A percentile compares a stretch with the other conserved stretches of the same genome.
phyloP scores from a whole-genome alignment of 805 yeast genomes.

The Spathaspora girioi region DNA sequence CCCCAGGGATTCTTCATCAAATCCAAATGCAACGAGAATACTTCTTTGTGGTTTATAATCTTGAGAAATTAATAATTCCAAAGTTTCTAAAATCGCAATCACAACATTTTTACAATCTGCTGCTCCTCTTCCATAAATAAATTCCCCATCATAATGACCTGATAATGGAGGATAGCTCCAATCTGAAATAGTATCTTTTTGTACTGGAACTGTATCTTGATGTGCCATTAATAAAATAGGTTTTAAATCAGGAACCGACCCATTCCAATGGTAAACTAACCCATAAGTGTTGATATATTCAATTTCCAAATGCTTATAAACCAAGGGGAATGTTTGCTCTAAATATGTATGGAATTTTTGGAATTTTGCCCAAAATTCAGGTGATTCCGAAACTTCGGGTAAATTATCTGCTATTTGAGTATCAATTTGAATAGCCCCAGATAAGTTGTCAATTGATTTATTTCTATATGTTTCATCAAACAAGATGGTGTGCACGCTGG shows the following conservation, averaged over 20 bases:
- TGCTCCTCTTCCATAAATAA: constrained; percentile 75
- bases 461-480: constrained; percentile 21
- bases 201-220: constrained; percentile 79
- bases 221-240: constrained; percentile 73
- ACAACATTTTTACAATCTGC: constrained; percentile 72
- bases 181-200: constrained; percentile 46
- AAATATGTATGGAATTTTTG: constrained; percentile 50
- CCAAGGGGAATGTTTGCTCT: constrained; percentile 49
- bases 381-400: constrained; percentile 48
- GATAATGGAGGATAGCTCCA: constrained; percentile 70
- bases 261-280: constrained; percentile 60
- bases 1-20: constrained; percentile 77
- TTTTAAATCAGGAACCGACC: constrained; percentile 48
- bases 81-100: constrained; percentile 62
- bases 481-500: constrained; percentile 26
- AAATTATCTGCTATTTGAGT: constrained; percentile 59
- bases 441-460: constrained; percentile 40
- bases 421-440: constrained; percentile 60
- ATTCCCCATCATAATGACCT: constrained; percentile 58
- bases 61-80: constrained; percentile 51
- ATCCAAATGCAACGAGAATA: constrained; percentile 63
- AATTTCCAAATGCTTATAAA: constrained; percentile 45
- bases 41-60: constrained; percentile 60
- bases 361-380: constrained; percentile 45
- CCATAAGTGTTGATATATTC: constrained; percentile 61